Percentiles rank a stretch among this genome's conserved stretches.
These are phyloP conservation scores for Agarophyton chilense DNA, from an alignment of 23 red algal species.

Conservation along the genomic window DNA sequence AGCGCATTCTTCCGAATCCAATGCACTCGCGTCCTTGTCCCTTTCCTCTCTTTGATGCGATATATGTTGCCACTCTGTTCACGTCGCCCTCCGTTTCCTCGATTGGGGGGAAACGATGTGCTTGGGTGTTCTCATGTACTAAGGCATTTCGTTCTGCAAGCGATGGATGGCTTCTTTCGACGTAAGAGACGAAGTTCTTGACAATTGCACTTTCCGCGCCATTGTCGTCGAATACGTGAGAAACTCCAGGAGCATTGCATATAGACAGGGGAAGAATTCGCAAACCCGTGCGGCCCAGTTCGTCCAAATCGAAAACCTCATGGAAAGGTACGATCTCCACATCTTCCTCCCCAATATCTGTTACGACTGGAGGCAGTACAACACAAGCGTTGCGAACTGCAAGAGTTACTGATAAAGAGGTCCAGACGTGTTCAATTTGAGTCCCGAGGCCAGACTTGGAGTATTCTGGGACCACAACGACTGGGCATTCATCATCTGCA, in stretches of 20 bases:
- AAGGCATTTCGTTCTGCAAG: constrained; percentile 5
- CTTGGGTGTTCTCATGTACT: neutral
- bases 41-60: neutral
- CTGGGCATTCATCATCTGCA: constrained; percentile 38
- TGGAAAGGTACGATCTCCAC: constrained; percentile 27
- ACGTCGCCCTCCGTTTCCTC: neutral
- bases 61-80: constrained; percentile 20
- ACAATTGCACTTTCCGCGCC: constrained; percentile 20
- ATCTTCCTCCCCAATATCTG: neutral
- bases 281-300: constrained; percentile 28
- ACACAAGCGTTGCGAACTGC: constrained; percentile 48
- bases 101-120: constrained; percentile 12
- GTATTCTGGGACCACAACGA: constrained; percentile 37
- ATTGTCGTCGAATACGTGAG: constrained; percentile 21
- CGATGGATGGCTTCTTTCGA: constrained; percentile 10
- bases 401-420: constrained; percentile 29
- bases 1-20: constrained; percentile 29
- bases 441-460: constrained; percentile 17
- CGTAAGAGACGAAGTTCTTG: constrained; percentile 29
- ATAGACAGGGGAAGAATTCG: constrained; percentile 27
- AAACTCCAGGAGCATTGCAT: constrained; percentile 12
- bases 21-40: constrained; percentile 1
- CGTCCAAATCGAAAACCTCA: constrained; percentile 38
- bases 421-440: constrained; percentile 52
- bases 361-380: constrained; percentile 17